Evolutionary conservation across 805 yeast species (phyloP), one percentile per base, ranked within the genome.

Genomic region (Saccharomyces jurei): DNA sequence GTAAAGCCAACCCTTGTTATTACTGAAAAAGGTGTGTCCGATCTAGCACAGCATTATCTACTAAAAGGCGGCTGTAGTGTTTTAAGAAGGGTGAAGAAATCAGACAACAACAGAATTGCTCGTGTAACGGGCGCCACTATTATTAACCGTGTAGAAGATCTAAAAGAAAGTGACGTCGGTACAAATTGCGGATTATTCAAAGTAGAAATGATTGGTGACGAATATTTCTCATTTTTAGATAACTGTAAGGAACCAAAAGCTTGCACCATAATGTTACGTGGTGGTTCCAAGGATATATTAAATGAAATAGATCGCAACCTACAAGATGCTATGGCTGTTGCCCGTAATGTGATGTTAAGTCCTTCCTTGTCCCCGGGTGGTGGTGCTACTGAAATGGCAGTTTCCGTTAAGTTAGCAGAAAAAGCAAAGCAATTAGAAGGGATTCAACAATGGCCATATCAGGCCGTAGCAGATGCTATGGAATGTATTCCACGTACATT

Each of bases 341-440:
- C 98, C 21, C 83, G 97, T 71, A 94, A 94, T 68, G 97, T 94
- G 36, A 80, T 89, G 78, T 84, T 92, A 63, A 96, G 92, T 71
- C 99, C 99, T 52, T 82, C 91, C 46, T 80, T 94, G 67, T 81
- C 96, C 1, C 99, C 99, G 50, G 99, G 99, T 65, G 99, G 99
- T 57, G 99, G 99, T 56, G 99, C 99, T 52, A 92, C 97, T 29
- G 99, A 94, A 75, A 94, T 94, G 98, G 98, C 98, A 2, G 90
- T 94, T 44, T 80, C 92, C 56, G 97, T 94, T 30, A 82, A 79
- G 60, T 78, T 94, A 56, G 81, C 96, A 17, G 97, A 91, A 69
- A 86, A 82, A 74, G 97, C 98, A 50, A 92, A 90, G 76, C 79
- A 83, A 51, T 81, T 94, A 61, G 97, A 90, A 71, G 99, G 98